Base-by-base conservation (phyloP, 192 early-diverging fungal species). In the Tieghemiomyces parasiticus region DNA sequence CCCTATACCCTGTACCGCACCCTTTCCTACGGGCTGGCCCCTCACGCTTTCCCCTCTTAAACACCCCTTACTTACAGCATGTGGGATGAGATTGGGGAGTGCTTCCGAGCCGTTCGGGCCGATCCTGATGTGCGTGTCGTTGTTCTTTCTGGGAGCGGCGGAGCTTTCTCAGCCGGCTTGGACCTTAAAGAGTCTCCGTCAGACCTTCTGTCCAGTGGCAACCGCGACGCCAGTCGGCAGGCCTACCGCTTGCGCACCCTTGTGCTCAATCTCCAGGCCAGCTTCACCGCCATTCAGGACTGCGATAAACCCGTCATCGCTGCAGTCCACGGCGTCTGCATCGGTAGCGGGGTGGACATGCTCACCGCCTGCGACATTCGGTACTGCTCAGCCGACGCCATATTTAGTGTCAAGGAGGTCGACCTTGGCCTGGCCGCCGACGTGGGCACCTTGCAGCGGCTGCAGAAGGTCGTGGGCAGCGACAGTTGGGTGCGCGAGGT, bases 391-490 rank as follows among this genome's bases (percentile, higher is more conserved):
- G 68, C 79, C 61, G 89, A 92, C 56, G 76, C 90, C 8, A 78
- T 72, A 60, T 98, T 94, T 68, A 78, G 80, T 44, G 83, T 94
- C 42, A 91, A 92, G 74, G 88, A 96, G 74, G 89, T 95, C 22
- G 92, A 95, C 69, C 78, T 95, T 71, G 93, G 90, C 10, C 63
- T 98, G 66, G 90, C 91, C 26, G 95, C 95, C 6, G 95, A 98
- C 68, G 69, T 92, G 26, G 91, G 90, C 35, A 93, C 91, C 29
- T 77, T 99, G 56, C 95, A 99, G 74, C 82, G 95, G 29, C 73
- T 99, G 25, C 92, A 92, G 53, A 96, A 96, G 73, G 77, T 95
- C 6, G 90, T 92, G 50, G 92, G 88, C 28, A 96, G 94, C 73
- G 71, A 82, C 60, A 84, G 83, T 68, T 85, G 87, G 84, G 85